phyloP scores from a whole-genome alignment of 306 rosid species.

The Ormosia emarginata region DNA sequence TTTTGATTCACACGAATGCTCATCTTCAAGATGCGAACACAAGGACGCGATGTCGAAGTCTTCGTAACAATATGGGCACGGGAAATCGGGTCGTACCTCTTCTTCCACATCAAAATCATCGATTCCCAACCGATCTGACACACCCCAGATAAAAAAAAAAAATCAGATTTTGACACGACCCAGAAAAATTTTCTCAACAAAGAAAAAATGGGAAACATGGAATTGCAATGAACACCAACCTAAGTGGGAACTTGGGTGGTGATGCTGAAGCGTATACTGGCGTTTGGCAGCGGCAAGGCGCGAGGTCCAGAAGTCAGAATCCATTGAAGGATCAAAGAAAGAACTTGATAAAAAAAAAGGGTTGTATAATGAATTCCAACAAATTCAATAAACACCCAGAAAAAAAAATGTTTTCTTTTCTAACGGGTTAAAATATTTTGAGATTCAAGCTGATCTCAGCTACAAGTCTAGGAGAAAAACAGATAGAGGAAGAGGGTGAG shows the following conservation, averaged over 20 bases:
- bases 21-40: slow-evolving; percentile 93
- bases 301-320: slow-evolving; percentile 92
- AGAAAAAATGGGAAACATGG: background rate
- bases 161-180: slow-evolving; percentile 24
- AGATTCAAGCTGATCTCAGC: slow-evolving; percentile 21
- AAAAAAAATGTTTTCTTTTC: background rate
- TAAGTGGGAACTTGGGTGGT: slow-evolving; percentile 67
- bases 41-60: slow-evolving; percentile 84
- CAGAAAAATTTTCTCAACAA: background rate
- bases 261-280: slow-evolving; percentile 68
- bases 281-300: slow-evolving; percentile 96
- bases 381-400: background rate
- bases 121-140: slow-evolving; percentile 78
- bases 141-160: background rate
- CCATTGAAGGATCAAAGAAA: slow-evolving; percentile 60
- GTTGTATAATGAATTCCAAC: background rate
- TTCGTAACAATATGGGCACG: slow-evolving; percentile 88
- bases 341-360: background rate
- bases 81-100: slow-evolving; percentile 84
- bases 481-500: background rate
- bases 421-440: background rate
- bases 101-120: slow-evolving; percentile 87
- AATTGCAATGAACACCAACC: slow-evolving; percentile 37
- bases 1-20: slow-evolving; percentile 84
- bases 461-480: background rate